These are phyloP conservation scores for Puccinia coronata DNA, from an alignment of 1,284 basidiomycete species.

Conservation along the genomic window DNA sequence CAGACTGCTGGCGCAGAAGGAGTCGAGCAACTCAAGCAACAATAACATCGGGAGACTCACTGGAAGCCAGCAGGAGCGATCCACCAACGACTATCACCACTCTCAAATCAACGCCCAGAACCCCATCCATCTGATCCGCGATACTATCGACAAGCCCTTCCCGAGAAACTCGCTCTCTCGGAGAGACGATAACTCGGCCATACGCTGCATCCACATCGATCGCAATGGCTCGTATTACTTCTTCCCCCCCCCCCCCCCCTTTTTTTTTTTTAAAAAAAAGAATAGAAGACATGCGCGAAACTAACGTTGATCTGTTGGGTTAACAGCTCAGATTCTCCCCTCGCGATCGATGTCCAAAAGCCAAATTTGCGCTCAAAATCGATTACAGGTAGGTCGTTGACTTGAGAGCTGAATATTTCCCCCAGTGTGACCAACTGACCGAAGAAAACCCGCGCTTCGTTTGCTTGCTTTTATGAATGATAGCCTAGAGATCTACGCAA, in stretches of 20 bases:
- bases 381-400: constrained; percentile 73
- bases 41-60: background rate
- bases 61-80: background rate
- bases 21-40: background rate
- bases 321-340: background rate
- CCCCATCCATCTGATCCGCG: background rate
- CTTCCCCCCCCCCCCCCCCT: background rate
- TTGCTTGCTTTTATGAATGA: constrained; percentile 46
- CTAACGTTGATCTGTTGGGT: background rate
- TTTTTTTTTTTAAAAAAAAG: too few species aligned
- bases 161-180: background rate
- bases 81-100: background rate
- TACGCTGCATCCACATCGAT: constrained; percentile 32
- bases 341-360: constrained; percentile 63
- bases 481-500: constrained; percentile 94
- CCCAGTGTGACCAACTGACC: background rate
- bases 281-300: too few species aligned
- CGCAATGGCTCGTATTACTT: constrained; percentile 16
- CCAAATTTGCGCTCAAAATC: constrained; percentile 82
- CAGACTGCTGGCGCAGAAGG: background rate
- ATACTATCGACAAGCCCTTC: constrained; percentile 1
- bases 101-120: background rate
- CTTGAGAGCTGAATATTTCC: constrained; percentile 46
- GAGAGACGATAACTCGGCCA: constrained; percentile 30
- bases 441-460: constrained; percentile 21